Conservation (phyloP, 176 grass and related monocot species). For the Phragmites australis region DNA sequence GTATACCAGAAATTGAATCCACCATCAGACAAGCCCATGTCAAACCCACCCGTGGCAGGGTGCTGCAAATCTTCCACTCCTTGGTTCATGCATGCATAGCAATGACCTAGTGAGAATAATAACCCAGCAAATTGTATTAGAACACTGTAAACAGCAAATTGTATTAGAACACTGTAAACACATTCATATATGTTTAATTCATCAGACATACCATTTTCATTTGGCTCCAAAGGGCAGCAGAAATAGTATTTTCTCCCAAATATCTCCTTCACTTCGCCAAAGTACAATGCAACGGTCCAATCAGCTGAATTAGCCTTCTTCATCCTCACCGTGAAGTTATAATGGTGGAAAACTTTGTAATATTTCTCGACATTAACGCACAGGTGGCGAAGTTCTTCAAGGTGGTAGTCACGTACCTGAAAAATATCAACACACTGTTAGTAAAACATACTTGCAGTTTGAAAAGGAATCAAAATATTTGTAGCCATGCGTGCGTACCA, state of each 20-base stretch:
- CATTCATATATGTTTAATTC: background rate
- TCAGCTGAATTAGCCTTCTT: background rate
- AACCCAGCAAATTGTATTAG: background rate
- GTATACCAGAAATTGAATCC: background rate
- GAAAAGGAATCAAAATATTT: background rate
- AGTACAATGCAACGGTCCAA: background rate
- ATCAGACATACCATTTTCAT: constrained; percentile 14
- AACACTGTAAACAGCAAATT: background rate
- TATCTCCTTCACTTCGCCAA: constrained; percentile 36
- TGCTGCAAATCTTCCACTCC: constrained; percentile 13
- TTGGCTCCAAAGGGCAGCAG: background rate
- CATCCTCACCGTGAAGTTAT: constrained; percentile 29
- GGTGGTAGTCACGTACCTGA: background rate
- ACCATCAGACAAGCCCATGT: background rate
- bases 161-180: background rate
- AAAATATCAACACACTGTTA: background rate
- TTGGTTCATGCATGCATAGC: constrained; percentile 19
- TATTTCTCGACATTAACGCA: constrained; percentile 12
- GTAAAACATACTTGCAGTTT: background rate
- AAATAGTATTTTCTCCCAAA: constrained; percentile 14
- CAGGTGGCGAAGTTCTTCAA: constrained; percentile 13
- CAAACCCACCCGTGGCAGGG: background rate
- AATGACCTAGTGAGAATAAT: constrained; percentile 1
- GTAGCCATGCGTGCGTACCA: background rate
- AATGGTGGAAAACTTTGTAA: background rate